Evolutionary conservation across 805 yeast species (phyloP), one percentile per base, ranked within the genome.

Genomic region (Vanderwaltozyma tropicalis): DNA sequence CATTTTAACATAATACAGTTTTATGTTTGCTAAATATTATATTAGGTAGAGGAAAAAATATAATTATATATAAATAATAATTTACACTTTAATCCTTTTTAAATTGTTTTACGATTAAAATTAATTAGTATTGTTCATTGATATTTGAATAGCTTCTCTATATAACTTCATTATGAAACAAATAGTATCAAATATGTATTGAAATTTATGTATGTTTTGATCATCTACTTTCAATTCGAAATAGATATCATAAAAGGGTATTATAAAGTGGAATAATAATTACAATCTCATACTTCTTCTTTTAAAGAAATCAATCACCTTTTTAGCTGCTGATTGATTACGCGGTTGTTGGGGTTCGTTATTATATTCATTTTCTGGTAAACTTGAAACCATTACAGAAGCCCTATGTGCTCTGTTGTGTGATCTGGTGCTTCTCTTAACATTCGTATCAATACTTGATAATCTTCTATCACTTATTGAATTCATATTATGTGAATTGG

Each of bases 261-360:
- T 21, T 13, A 14, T 9, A 9, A 19, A 13, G 13, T 25, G 18
- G 13, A 19, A 26, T 25, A n/a, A 29, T 14, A 10, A 12, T 44
- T 31, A 52, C 14, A 50, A 24, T 43, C 61, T 55, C 65, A 64
- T 59, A 45, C 71, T 74, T 61, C 84, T 72, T 60, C 88, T 71
- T 54, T 79, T 79, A 65, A 80, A 80, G 55, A 80, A 80, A 56
- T 80, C 88, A 71, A 80, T 74, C 9, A 80, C 87, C 49, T 76
- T 76, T 53, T 78, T 75, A 5, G 92, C 86, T 2, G 92, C 80
- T 34, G 87, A 78, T 20, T 40, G 44, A n/a, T 28, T 15, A 10
- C 31, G 31, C 13, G 30, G 32, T 31, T 33, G 13, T 3, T 17
- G 35, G 3, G 25, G 29, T 26, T n/a, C 16, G 9, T 4, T 26